Conservation (phyloP, 176 grass and related monocot species). For the Poa pratensis region DNA sequence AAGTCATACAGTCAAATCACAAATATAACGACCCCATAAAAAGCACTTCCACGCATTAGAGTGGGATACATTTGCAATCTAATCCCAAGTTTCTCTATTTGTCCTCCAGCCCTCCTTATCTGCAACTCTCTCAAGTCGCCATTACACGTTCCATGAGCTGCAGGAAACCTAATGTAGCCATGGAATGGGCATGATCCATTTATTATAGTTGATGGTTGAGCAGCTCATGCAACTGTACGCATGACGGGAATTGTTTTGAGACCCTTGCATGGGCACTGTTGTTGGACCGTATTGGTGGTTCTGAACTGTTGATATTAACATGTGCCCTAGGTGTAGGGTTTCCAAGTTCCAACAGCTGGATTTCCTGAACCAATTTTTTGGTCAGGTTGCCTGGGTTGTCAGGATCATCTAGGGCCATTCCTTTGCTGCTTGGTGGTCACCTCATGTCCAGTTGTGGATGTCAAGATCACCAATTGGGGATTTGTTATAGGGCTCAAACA, state of each 20-base stretch:
- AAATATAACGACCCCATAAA: slow-evolving; percentile 1
- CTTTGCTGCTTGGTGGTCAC: slow-evolving; percentile 28
- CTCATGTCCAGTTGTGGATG: slow-evolving; percentile 29
- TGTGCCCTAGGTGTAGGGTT: slow-evolving; percentile 44
- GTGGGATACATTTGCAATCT: not conserved
- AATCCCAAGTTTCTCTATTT: not conserved
- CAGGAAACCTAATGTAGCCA: slow-evolving; percentile 46
- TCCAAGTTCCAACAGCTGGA: not conserved
- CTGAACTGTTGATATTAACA: slow-evolving; percentile 39
- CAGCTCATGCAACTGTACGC: slow-evolving; percentile 16
- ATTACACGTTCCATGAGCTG: slow-evolving; percentile 44
- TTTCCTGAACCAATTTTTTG: slow-evolving; percentile 32
- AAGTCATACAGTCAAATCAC: slow-evolving; percentile 16
- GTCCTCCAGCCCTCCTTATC: slow-evolving; percentile 4
- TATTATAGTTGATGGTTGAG: slow-evolving; percentile 28
- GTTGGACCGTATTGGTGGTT: slow-evolving; percentile 20
- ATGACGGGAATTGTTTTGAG: slow-evolving; percentile 31
- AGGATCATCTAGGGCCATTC: slow-evolving; percentile 45
- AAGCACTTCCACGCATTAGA: slow-evolving; percentile 1
- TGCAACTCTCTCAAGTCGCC: slow-evolving; percentile 34
- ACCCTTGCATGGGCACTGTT: slow-evolving; percentile 19
- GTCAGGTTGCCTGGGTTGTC: slow-evolving; percentile 41
- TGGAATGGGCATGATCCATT: slow-evolving; percentile 37
- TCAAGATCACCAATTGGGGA: slow-evolving; percentile 32
- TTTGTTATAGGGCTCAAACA: slow-evolving; percentile 26